A percentile compares a stretch with the other conserved stretches of the same genome.
Conservation (phyloP, 2,329 filamentous ascomycete genomes). For the Fusarium brevicatenulatum region DNA sequence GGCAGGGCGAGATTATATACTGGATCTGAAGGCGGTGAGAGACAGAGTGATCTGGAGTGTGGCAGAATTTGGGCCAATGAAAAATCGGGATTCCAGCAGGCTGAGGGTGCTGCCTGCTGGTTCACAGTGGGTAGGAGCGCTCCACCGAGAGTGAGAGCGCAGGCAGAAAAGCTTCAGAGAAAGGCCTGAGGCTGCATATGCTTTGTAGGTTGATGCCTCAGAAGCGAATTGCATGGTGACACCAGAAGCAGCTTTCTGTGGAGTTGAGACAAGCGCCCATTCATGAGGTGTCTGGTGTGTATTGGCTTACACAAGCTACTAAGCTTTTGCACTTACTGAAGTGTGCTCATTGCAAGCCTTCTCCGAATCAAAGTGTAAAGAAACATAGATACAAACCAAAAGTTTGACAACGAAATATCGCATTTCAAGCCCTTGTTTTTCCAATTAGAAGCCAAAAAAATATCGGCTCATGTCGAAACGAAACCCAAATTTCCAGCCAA, state of each 20-base stretch:
- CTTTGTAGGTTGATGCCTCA: background rate
- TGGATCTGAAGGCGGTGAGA: slow-evolving; percentile 4
- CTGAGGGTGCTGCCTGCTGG: slow-evolving; percentile 24
- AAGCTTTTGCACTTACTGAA: background rate
- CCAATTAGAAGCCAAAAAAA: background rate
- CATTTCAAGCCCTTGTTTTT: background rate
- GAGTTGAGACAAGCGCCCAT: background rate
- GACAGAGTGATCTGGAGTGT: background rate
- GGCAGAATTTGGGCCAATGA: slow-evolving; percentile 31
- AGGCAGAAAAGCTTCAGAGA: background rate
- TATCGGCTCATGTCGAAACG: background rate
- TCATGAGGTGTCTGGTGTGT: no score
- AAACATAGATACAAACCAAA: background rate
- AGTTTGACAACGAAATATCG: background rate
- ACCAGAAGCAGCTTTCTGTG: background rate
- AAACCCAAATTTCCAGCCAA: background rate
- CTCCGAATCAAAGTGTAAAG: background rate
- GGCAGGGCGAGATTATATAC: slow-evolving; percentile 37
- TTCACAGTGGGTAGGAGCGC: background rate
- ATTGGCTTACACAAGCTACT: background rate
- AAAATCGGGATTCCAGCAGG: background rate
- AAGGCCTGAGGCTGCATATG: slow-evolving; percentile 3
- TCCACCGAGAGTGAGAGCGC: background rate
- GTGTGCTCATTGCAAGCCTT: background rate
- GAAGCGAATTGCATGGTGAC: background rate